These are phyloP conservation scores for Stephanocyclus meneghinianus DNA, from an alignment of 352 stramenopile species.

Conservation along the genomic window DNA sequence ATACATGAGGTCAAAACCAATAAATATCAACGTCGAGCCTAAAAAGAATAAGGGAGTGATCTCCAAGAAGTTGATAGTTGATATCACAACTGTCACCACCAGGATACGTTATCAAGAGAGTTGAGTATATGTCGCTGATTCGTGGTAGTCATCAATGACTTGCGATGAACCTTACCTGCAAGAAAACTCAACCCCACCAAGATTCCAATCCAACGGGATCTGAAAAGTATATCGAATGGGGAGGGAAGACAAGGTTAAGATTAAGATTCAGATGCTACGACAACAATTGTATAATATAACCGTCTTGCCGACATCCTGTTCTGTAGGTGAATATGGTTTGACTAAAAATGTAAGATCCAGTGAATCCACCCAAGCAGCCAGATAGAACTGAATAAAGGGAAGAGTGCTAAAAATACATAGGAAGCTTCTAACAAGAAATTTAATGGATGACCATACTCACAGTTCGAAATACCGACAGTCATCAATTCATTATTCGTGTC, in stretches of 20 bases:
- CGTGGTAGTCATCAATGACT: too few species aligned
- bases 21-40: conserved; percentile 84
- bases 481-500: conserved; percentile 92
- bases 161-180: conserved; percentile 14
- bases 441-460: conserved; percentile 30
- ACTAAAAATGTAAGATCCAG: conserved; percentile 91
- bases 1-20: conserved; percentile 83
- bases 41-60: conserved; percentile 81
- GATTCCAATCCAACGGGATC: conserved; percentile 85
- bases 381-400: conserved; percentile 74
- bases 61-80: conserved; percentile 51
- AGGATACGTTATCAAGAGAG: neutral
- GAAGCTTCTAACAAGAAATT: neutral
- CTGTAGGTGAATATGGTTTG: conserved; percentile 92
- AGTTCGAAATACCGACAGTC: conserved; percentile 91
- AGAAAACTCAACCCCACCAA: conserved; percentile 80
- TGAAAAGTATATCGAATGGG: conserved; percentile 80
- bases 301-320: conserved; percentile 86
- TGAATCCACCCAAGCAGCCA: conserved; percentile 85
- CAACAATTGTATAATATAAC: neutral
- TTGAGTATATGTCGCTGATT: too few species aligned
- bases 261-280: neutral
- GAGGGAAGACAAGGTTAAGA: conserved; percentile 16
- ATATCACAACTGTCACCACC: conserved; percentile 43
- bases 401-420: conserved; percentile 15